Evolutionary conservation across 495 filamentous ascomycete genomes (phyloP).

Genomic region (Cercophora newfieldiana): DNA sequence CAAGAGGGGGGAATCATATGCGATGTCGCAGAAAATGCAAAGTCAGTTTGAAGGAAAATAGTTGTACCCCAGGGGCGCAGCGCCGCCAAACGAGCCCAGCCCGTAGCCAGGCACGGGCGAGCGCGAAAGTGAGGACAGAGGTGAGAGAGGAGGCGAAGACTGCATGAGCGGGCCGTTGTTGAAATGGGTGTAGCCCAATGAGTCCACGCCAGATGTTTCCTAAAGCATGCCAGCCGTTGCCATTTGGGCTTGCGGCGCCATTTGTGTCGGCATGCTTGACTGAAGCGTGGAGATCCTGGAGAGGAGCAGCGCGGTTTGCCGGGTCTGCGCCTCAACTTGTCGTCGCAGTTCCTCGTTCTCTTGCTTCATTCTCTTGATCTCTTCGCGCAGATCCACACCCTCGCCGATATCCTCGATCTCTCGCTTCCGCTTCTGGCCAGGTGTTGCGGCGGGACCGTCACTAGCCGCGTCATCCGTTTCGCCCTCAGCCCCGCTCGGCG

Average conservation of each 20-base stretch:
- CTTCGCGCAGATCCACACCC: constrained; percentile 39
- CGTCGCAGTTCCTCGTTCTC: constrained; percentile 41
- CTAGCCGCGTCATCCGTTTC: constrained; percentile 39
- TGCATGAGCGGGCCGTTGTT: not conserved
- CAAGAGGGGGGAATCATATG: constrained; percentile 18
- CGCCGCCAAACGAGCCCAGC: not conserved
- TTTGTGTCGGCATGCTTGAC: constrained; percentile 12
- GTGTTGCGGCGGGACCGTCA: constrained; percentile 19
- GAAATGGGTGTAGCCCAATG: constrained; percentile 8
- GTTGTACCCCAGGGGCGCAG: not conserved
- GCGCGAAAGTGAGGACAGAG: not conserved
- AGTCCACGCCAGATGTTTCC: constrained; percentile 1
- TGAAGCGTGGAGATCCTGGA: constrained; percentile 28
- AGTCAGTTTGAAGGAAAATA: not conserved
- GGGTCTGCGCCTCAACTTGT: constrained; percentile 34
- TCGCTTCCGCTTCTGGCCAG: constrained; percentile 42
- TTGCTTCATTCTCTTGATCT: constrained; percentile 38
- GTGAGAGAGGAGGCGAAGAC: not conserved
- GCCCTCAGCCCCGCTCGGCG: constrained; percentile 21
- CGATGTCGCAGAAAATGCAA: constrained; percentile 10
- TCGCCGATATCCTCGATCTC: constrained; percentile 14
- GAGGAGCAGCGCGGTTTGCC: constrained; percentile 33
- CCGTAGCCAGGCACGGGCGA: not conserved
- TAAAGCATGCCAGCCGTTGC: constrained; percentile 25
- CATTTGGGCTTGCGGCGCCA: constrained; percentile 15